Conservation (phyloP, 1,284 basidiomycete species). For the Somion occarium region DNA sequence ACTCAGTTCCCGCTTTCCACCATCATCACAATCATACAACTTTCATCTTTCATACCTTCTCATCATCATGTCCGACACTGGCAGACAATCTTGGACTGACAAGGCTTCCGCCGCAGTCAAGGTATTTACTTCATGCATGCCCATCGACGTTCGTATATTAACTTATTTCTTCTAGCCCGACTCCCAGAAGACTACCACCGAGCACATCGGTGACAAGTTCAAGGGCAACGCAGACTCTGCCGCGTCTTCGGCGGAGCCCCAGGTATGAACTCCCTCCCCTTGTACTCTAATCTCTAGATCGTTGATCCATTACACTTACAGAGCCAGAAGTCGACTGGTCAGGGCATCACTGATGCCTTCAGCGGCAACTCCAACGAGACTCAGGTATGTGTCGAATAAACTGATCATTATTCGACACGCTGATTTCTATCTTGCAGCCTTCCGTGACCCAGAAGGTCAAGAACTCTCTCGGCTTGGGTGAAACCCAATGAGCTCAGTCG, state of each 20-base stretch:
- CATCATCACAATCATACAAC: background rate
- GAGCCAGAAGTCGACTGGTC: conserved; percentile 45
- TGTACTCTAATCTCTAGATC: background rate
- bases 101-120: conserved; percentile 33
- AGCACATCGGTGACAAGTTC: conserved; percentile 31
- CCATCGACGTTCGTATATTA: background rate
- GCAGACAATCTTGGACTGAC: conserved; percentile 39
- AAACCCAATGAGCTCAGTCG: conserved; percentile 5
- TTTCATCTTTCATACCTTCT: background rate
- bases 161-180: conserved; percentile 20
- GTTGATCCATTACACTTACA: conserved; percentile 12
- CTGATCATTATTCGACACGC: background rate
- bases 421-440: conserved; percentile 13
- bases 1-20: background rate
- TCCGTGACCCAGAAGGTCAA: conserved; percentile 26
- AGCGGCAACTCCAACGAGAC: conserved; percentile 37
- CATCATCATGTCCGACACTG: conserved; percentile 33
- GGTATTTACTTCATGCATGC: conserved; percentile 20
- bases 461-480: conserved; percentile 25
- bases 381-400: conserved; percentile 16
- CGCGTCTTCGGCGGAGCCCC: conserved; percentile 32
- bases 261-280: conserved; percentile 15
- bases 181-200: conserved; percentile 32
- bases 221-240: conserved; percentile 31
- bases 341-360: conserved; percentile 50